Evolutionary conservation across 768 basidiomycete genomes (phyloP).

Genomic region (Pleurotus eryngii): DNA sequence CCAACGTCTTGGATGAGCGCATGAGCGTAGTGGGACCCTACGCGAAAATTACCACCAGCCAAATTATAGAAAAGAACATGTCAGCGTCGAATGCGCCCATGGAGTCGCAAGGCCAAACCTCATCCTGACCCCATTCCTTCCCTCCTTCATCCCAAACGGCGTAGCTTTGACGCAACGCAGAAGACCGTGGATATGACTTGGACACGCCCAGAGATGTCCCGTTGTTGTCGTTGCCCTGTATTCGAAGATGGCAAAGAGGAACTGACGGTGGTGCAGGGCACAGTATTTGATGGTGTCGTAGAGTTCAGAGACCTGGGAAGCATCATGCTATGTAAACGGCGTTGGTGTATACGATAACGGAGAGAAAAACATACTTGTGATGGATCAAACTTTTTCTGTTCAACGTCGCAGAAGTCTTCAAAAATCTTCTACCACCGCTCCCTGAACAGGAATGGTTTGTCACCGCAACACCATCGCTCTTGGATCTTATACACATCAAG

Average conservation of each 20-base stretch:
- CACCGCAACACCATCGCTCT: constrained; percentile 95
- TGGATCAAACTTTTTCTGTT: constrained; percentile 98
- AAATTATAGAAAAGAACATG: no score
- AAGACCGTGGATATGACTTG: no score
- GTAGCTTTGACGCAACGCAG: no score
- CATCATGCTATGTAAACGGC: neutral
- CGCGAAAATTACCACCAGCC: no score
- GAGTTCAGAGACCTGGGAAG: constrained; percentile 81
- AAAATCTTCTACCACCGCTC: constrained; percentile 97
- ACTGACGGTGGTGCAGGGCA: constrained; percentile 84
- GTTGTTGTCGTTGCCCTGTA: no score
- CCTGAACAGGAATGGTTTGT: constrained; percentile 93
- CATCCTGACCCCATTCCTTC: no score
- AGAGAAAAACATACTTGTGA: constrained; percentile 61
- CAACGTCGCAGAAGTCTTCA: constrained; percentile 98
- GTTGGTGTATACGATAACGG: neutral
- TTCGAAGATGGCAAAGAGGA: constrained; percentile 65
- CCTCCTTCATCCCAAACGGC: no score
- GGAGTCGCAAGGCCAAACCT: no score
- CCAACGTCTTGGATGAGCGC: no score
- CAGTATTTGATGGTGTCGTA: constrained; percentile 98
- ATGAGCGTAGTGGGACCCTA: no score
- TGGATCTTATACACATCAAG: constrained; percentile 95
- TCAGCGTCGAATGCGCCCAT: no score
- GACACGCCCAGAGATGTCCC: no score